Base-by-base conservation (phyloP, 768 basidiomycete species). In the Lactarius sanguifluus region DNA sequence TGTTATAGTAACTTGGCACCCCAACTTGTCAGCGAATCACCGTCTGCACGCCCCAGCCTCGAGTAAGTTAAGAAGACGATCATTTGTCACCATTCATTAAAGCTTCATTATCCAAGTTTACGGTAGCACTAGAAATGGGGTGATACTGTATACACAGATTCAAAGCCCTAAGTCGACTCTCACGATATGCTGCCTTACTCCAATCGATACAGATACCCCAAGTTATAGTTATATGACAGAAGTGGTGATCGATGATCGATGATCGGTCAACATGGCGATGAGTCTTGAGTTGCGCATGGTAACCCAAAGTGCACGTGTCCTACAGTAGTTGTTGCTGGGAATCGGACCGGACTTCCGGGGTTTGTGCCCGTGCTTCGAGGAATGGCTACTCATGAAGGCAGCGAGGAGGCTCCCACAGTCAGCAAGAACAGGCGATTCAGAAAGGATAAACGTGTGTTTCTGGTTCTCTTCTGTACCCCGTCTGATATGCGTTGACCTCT, bases 341-440 rank as follows among this genome's bases (percentile, higher is more conserved):
- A 18, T 12, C 47, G 47, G 47, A 50, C 47, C 47, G 47, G 23
- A 23, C 47, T 13, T 25, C 47, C 47, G 45, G 20, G 3, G 13
- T 47, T 23, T 47, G 45, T 47, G 4, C 20, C 43, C 20, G n/a
- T 47, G 45, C 4, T 10, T 47, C 5, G 38, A 40, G 38, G 4
- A 40, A 40, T 40, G 38, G 38, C 38, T 15, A 3, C 38, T 40
- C 38, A 40, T 52, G 57, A 5, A 52, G 50, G 50, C 50, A 16
- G 63, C 55, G 63, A 70, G 18, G 67, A 66, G 1, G 40, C 55
- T 20, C 43, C 45, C 16, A 12, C 77, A 9, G 81, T 85, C 45
- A 92, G 83, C 77, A 94, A 96, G 77, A 95, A 94, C 80, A 95
- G 94, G 79, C 81, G 85, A 55, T 90, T 93, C 76, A 83, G 95